Evolutionary conservation across 805 yeast genomes (phyloP), one percentile per base, ranked within the genome.

Genomic region (Maudiozyma saulgeensis): DNA sequence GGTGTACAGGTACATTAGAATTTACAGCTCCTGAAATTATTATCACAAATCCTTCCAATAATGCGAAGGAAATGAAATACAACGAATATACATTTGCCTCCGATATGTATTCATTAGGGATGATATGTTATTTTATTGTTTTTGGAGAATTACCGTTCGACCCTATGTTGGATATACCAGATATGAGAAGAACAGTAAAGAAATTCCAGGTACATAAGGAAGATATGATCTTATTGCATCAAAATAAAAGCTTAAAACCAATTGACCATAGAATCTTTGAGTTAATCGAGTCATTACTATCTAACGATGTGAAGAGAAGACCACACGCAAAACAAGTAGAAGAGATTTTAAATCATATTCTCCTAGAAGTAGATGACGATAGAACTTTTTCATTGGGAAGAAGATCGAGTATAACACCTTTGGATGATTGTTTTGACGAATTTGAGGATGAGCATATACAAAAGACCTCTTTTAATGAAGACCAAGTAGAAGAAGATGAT

Each of bases 1-100:
- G 96, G 0, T 78, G 81, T 41, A 89, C 96, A 0, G 96, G 96
- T 0, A 89, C 96, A 0, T 59, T 88, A 7, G 96, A 88, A 59
- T 89, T 81, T 57, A 81, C 88, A 19, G 96, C 96, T 0, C 96
- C 96, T 0, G 96, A 88, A 56, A 71, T 86, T 11, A 73, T 87
- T 56, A 48, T 44, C 15, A 44, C 49, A 21, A 35, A 41, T 39
- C 60, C 58, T 34, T 61, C 44, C 16, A 63, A 41, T 23, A 52
- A 42, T 19, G 40, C 49, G 1, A 76, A 68, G 6, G 19, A 16
- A 11, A 41, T 5, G 6, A 53, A 56, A 18, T 70, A 76, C 19
- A 71, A 72, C 15, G 81, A 84, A 39, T 89, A 86, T 59, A 77
- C 83, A 5, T 80, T 76, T 59, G 76, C 80, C 38, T 80, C 95